Conservation (phyloP, 768 basidiomycete genomes). For the Leccinum uliginosum region DNA sequence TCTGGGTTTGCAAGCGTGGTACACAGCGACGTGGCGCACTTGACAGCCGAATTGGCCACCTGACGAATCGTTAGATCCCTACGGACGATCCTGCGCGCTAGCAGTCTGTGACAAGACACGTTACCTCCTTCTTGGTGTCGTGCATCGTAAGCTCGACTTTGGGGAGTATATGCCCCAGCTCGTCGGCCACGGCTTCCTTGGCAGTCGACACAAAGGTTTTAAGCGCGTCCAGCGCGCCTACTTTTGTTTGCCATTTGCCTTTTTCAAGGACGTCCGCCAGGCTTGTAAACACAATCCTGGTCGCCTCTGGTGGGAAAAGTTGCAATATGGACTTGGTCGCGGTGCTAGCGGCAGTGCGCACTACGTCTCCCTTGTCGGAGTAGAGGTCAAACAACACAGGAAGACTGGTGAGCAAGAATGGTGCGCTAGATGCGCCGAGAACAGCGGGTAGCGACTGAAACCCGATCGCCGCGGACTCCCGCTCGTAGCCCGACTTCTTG, state of each 20-base stretch:
- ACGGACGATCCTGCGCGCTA: neutral
- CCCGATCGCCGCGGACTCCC: slow-evolving; percentile 80
- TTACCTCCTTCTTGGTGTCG: slow-evolving; percentile 91
- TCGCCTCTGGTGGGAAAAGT: slow-evolving; percentile 78
- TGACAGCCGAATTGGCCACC: slow-evolving; percentile 84
- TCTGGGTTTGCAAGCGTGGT: slow-evolving; percentile 91
- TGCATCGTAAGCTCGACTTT: slow-evolving; percentile 90
- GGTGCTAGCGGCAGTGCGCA: slow-evolving; percentile 72
- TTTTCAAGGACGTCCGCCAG: slow-evolving; percentile 73
- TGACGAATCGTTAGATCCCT: slow-evolving; percentile 28
- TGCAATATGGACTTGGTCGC: slow-evolving; percentile 85
- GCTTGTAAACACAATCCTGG: slow-evolving; percentile 58
- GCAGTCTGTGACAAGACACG: slow-evolving; percentile 36
- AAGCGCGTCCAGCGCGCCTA: slow-evolving; percentile 87
- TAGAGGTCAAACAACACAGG: slow-evolving; percentile 76
- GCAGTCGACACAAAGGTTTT: slow-evolving; percentile 67
- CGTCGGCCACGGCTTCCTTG: slow-evolving; percentile 72
- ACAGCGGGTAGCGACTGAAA: slow-evolving; percentile 69
- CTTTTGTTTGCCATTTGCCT: slow-evolving; percentile 93
- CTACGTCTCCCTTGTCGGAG: slow-evolving; percentile 93
- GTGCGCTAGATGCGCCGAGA: slow-evolving; percentile 67
- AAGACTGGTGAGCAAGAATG: slow-evolving; percentile 73
- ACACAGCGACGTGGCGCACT: slow-evolving; percentile 87
- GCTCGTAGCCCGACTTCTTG: slow-evolving; percentile 85
- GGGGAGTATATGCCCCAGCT: slow-evolving; percentile 78